Evolutionary conservation across 805 yeast species (phyloP), one percentile per base, ranked within the genome.

Genomic region (Yarrowia yakushimensis): DNA sequence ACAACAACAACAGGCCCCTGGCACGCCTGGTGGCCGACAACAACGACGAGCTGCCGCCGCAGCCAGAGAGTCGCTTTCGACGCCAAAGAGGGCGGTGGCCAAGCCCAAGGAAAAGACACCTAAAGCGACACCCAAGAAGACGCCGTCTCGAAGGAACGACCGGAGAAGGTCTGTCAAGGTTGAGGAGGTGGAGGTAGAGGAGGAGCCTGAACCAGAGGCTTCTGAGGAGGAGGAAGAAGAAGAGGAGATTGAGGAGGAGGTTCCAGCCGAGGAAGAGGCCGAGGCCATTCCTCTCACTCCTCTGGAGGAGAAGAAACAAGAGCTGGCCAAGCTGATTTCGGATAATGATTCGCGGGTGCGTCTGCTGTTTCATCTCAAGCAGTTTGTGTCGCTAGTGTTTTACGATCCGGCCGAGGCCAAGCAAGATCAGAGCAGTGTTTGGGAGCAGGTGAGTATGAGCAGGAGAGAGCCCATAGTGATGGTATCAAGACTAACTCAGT

Each of bases 351-450:
- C 70, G 17, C 67, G 70, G 27, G 73, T 75, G 3, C 69, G 79
- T 37, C 69, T 73, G 41, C 69, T 76, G 48, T 76, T 74, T 67
- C 79, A 76, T 64, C 67, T 76, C 25, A 76, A 73, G 50, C 73
- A 73, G 66, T 76, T 73, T 62, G 74, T 76, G 5, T 74, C 79
- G 8, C 68, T 76, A 17, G 78, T 73, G 18, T 66, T 69, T 42
- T 76, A 69, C 55, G 76, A 76, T 61, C 78, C 78, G 1, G 66
- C 60, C 5, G 73, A 63, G 5, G 77, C 77, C 23, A 69, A 71
- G 33, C 50, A 50, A 13, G 78, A 76, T 64, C 67, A 67, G 22
- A 65, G 75, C 10, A 67, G 66, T 46, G 74, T 71, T 8, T 59
- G 52, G 52, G 74, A 71, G 63, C 59, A 52, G 59, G 59, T 52